Base-by-base conservation (phyloP, 2,329 filamentous ascomycete genomes). In the Periconia sp. region DNA sequence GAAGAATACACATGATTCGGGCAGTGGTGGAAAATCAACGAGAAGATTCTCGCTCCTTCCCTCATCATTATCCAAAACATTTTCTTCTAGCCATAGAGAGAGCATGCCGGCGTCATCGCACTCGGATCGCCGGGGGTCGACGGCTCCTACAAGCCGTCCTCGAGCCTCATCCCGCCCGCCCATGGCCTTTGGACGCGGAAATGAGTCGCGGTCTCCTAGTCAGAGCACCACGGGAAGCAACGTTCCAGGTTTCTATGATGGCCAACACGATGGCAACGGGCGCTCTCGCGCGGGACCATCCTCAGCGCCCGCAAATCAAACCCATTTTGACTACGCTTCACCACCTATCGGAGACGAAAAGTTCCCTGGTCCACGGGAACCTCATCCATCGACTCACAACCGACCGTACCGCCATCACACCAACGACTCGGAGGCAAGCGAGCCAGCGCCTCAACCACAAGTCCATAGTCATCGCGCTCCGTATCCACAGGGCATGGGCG, bases 11-110 rank as follows among this genome's bases (percentile, higher is more conserved):
- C 70, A 73, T 30, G 54, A 60, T 36, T 55, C 59, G 19, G 61
- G 65, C 7, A 62, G 68, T 12, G 56, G 59, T 10, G 63, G 69
- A 24, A 72, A 77, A 43, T 61, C 70, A 3, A 72, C 71, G 5
- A 65, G 75, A 30, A 68, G 77, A 22, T 80, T 80, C 61, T 79
- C 76, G 1, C 71, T 79, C 47, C 52, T 80, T 16, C 77, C 77
- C 1, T 68, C 68, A 17, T 76, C 72, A n/a, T 69, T 78, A 40
- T 77, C 75, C 22, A 69, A 72, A 50, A 75, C 66, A 39, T 69
- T 69, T 62, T 72, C 59, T n/a, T 63, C 56, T 17, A 61, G 65
- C 28, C 65, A 72, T 31, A 63, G 71, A 30, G 63, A 70, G 15
- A 59, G 60, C 29, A 46, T 61, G 40, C 57, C 65, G 31, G 59